Evolutionary conservation across 768 basidiomycete genomes (phyloP).

Genomic region (Kwoniella shandongensis): DNA sequence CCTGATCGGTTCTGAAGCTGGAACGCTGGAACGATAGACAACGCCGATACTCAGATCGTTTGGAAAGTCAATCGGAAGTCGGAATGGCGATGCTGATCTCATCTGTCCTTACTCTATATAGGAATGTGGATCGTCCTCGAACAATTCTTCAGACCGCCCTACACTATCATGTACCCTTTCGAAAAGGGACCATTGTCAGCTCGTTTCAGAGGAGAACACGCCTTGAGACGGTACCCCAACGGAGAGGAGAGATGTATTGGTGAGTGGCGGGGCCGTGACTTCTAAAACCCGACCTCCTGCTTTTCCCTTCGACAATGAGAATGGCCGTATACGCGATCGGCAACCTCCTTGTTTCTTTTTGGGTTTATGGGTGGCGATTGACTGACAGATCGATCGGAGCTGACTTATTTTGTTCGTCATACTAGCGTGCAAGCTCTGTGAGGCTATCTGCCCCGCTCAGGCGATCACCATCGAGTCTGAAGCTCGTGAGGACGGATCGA

Average conservation of each 20-base stretch:
- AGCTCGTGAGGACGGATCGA: conserved; percentile 87
- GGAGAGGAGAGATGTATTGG: conserved; percentile 99
- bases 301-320: neutral
- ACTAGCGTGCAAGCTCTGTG: conserved; percentile 95
- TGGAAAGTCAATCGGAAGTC: too few relatives aligned
- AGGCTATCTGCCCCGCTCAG: conserved; percentile 98
- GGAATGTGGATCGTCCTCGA: conserved; percentile 95
- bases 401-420: neutral
- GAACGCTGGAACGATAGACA: too few relatives aligned
- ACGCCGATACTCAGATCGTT: too few relatives aligned
- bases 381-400: too few relatives aligned
- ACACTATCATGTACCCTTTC: conserved; percentile 88
- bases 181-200: conserved; percentile 98
- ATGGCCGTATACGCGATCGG: too few relatives aligned
- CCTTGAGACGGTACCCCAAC: conserved; percentile 89
- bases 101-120: conserved; percentile 49
- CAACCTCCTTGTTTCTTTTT: too few relatives aligned
- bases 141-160: conserved; percentile 69
- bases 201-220: conserved; percentile 98
- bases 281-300: too few relatives aligned
- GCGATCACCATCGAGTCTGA: conserved; percentile 99
- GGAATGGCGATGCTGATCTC: neutral
- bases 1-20: neutral
- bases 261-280: conserved; percentile 59
- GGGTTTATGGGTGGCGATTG: neutral